Base-by-base conservation (phyloP, 345 rosid genomes). In the Brassica rapa region DNA sequence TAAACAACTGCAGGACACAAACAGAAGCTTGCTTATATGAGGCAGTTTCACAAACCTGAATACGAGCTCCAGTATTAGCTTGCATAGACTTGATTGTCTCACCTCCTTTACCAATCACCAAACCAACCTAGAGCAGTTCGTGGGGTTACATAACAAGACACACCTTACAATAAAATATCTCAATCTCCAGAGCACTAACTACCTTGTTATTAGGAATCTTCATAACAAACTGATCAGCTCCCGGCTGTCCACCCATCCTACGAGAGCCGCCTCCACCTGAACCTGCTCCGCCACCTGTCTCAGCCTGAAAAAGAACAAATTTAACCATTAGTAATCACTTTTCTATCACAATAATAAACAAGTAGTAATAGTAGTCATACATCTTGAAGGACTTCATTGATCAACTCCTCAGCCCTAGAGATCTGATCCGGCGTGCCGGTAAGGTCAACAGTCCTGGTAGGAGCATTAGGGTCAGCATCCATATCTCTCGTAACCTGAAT, bases 101-200 rank as follows among this genome's bases (percentile, higher is more conserved):
- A 14, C 99, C 99, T 67, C 99, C 98, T 90, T 96, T 96, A 70
- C 99, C 99, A 84, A 96, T 96, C 27, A 96, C 98, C 82, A 96
- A 77, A 79, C 99, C 99, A 85, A 96, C 99, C 99, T 96, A 89
- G 77, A 84, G 63, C 76, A 73, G 8, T 65, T 64, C 62, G 2
- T 73, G 49, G 35, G n/a, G 66, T 87, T 57, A 76, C 25, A 80
- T 76, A 69, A 61, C 15, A 32, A 83, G 65, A 55, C 46, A 8
- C 29, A 70, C 46, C n/a, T 56, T 41, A 56, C 59, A 70, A 16
- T 51, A 4, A 69, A 69, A 82, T 29, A 15, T 4, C 30, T 29
- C 12, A 62, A 75, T 72, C 56, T 16, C 66, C 74, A 46, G 53
- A 33, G 49, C 53, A 35, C 9, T 8, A n/a, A 60, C 16, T 83